Evolutionary conservation across 2,329 filamentous ascomycete genomes (phyloP), one percentile per base, ranked within the genome.

Genomic region (Lachnellula subtilissima): DNA sequence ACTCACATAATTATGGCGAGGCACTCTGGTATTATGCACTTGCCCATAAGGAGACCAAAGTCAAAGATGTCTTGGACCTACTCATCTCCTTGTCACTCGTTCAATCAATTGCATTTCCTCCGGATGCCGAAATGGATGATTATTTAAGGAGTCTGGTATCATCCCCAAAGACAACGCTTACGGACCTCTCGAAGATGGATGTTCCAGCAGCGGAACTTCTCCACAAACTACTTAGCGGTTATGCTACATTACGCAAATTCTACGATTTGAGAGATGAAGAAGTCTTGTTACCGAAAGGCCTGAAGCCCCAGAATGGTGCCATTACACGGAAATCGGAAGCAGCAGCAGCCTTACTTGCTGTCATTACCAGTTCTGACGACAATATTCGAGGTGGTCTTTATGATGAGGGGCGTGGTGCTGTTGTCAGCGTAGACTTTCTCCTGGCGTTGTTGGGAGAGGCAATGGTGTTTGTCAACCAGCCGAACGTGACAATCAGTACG

Each of bases 331-430:
- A 85, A 62, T 82, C 84, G 53, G 83, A 87, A 62, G 85, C 92
- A 5, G 89, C 87, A 0, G 78, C 82, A 45, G 87, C 90, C 1
- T 77, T 97, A 50, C 78, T 90, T 45, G 87, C 90, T n/a, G 87
- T 96, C 56, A 88, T 97, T 64, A 83, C 86, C 53, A 94, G 89
- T 68, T 87, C 93, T 2, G 88, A 89, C 55, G 91, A 96, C 71
- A 93, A 90, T 69, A 96, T 97, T 65, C 88, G 89, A 55, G 93
- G 93, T 54, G 93, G 93, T 1, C 77, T 97, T 2, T 96, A 91
- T 70, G 92, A 97, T 68, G 84, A 86, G 23, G 81, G 83, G 17
- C 83, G 89, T 12, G 88, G 92, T 67, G 86, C 89, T 0, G 90
- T 96, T 6, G 88, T 97, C 17, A 89, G 89, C 64, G 89, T 95